Percentiles rank a stretch among this genome's conserved stretches.
Evolutionary conservation across 2,329 filamentous ascomycete species (phyloP).

Genomic region (Celoporthe dispersa): DNA sequence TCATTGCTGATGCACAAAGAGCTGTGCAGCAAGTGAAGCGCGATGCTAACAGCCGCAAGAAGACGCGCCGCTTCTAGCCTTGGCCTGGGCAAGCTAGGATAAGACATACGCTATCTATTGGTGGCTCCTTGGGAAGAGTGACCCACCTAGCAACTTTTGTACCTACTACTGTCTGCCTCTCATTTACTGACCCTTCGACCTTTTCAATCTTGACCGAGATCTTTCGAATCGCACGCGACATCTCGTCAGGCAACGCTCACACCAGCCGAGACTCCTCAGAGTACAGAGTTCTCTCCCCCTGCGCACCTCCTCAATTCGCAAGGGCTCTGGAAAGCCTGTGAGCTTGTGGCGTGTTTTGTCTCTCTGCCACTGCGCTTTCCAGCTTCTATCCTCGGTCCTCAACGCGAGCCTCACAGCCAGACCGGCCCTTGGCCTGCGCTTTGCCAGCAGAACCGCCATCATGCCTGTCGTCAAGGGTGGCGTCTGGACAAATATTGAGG

Average conservation of each 20-base stretch:
- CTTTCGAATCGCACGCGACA: background rate
- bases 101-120: slow-evolving; percentile 3
- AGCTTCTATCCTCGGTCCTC: background rate
- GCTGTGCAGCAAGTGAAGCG: slow-evolving; percentile 1
- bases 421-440: background rate
- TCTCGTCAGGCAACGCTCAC: background rate
- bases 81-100: slow-evolving; percentile 3
- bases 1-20: background rate
- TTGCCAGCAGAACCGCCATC: slow-evolving; percentile 34
- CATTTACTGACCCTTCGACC: background rate
- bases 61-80: slow-evolving; percentile 17
- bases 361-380: background rate
- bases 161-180: background rate
- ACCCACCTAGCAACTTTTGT: slow-evolving; percentile 9
- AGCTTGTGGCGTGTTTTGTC: background rate
- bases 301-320: background rate
- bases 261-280: background rate
- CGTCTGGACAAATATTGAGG: slow-evolving; percentile 79
- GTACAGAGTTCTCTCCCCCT: background rate
- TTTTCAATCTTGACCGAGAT: background rate
- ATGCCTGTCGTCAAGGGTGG: slow-evolving; percentile 78
- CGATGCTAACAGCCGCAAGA: background rate
- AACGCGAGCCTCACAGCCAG: slow-evolving; percentile 4
- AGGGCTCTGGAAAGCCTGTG: background rate
- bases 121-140: background rate